A percentile compares a stretch with the other conserved stretches of the same genome.
Evolutionary conservation across 2,329 filamentous ascomycete genomes (phyloP).

Genomic region (Colletotrichum sidae): DNA sequence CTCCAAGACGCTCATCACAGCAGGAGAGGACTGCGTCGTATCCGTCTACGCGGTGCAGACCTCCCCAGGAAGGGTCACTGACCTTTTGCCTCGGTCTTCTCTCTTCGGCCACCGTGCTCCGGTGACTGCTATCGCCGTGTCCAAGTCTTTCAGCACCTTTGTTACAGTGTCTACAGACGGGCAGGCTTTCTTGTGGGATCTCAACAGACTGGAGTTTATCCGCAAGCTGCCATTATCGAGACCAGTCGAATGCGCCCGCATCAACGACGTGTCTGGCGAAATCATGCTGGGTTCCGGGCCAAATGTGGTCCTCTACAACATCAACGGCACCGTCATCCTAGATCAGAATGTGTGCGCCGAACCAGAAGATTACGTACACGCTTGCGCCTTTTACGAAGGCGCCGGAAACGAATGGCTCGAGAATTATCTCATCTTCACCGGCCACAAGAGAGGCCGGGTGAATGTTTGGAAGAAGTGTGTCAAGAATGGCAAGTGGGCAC

Average conservation of each 20-base stretch:
- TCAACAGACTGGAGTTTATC: conserved; percentile 90
- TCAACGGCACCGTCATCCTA: conserved; percentile 87
- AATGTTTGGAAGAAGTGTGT: conserved; percentile 77
- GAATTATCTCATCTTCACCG: conserved; percentile 87
- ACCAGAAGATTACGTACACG: conserved; percentile 80
- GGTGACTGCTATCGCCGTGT: conserved; percentile 85
- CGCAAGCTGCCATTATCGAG: conserved; percentile 74
- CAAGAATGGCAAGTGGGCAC: conserved; percentile 73
- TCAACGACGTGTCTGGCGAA: conserved; percentile 92
- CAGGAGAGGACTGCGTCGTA: conserved; percentile 91
- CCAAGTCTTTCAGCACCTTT: conserved; percentile 88
- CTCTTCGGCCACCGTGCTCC: conserved; percentile 92
- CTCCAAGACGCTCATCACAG: conserved; percentile 89
- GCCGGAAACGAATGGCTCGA: conserved; percentile 92
- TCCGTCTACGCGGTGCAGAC: conserved; percentile 82
- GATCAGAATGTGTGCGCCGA: conserved; percentile 82
- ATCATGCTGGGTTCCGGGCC: conserved; percentile 86
- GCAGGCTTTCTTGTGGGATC: conserved; percentile 89
- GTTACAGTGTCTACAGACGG: conserved; percentile 87
- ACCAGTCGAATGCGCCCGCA: conserved; percentile 77
- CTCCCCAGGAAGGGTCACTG: conserved; percentile 74
- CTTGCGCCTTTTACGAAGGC: conserved; percentile 94
- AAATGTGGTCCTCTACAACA: conserved; percentile 81
- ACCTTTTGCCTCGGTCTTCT: conserved; percentile 81
- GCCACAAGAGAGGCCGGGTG: conserved; percentile 84